These are phyloP conservation scores for Pulveroboletus sp. DNA, from an alignment of 768 basidiomycete genomes.

Conservation along the genomic window DNA sequence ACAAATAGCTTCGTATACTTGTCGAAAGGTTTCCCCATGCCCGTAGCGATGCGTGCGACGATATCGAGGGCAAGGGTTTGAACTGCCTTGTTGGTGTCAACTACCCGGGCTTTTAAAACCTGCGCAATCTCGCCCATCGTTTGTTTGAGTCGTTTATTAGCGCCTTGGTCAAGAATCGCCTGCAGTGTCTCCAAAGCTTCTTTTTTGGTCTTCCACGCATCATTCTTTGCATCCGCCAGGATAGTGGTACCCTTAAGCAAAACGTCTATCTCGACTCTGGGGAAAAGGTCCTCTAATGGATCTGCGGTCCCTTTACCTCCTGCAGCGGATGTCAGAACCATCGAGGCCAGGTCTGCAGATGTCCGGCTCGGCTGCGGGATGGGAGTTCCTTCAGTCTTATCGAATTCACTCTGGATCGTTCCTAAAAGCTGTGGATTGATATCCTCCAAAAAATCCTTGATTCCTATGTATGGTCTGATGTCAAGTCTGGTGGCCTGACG, in stretches of 20 bases:
- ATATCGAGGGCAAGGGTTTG: constrained; percentile 88
- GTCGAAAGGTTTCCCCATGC: constrained; percentile 96
- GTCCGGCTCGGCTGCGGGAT: constrained; percentile 75
- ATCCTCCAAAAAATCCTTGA: constrained; percentile 90
- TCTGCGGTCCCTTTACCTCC: constrained; percentile 45
- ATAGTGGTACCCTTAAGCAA: constrained; percentile 81
- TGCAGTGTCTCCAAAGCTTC: constrained; percentile 86
- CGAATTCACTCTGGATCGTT: constrained; percentile 89
- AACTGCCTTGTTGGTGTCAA: constrained; percentile 92
- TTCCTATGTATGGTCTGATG: constrained; percentile 46
- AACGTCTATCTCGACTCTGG: constrained; percentile 87
- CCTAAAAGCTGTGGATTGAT: constrained; percentile 88
- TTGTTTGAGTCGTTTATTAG: constrained; percentile 89
- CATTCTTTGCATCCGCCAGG: constrained; percentile 79
- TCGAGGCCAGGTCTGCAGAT: constrained; percentile 66
- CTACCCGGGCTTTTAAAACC: constrained; percentile 81
- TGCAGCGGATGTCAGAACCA: constrained; percentile 40
- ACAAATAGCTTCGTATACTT: constrained; percentile 78
- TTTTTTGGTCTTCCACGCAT: constrained; percentile 96
- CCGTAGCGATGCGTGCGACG: constrained; percentile 81
- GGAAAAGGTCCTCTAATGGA: constrained; percentile 90
- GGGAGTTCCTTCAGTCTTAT: constrained; percentile 76
- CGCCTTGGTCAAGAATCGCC: constrained; percentile 80
- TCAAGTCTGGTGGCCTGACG: not conserved
- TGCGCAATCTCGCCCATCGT: constrained; percentile 90